Evolutionary conservation across 2,329 filamentous ascomycete genomes (phyloP), one percentile per base, ranked within the genome.

Genomic region (Aspergillus intermedius): DNA sequence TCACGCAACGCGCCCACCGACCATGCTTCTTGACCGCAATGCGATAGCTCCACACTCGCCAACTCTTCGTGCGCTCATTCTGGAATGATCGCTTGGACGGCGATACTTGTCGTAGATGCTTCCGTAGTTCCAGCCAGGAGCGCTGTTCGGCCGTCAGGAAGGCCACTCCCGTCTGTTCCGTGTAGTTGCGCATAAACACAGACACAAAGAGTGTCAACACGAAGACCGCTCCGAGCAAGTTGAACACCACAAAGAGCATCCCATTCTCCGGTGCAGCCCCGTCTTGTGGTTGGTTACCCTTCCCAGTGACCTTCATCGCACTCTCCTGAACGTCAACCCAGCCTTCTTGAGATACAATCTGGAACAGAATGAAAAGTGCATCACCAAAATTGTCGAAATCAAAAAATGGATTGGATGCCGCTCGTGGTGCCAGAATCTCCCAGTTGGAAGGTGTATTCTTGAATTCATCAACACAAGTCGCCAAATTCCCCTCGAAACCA

Each of bases 141-240:
- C 93, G 84, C 66, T 98, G 93, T 60, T 98, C 93, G 0, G 91
- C 86, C 1, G 93, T 98, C 60, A 98, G 74, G 66, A 91, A 98
- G 2, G 93, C 93, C 40, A 98, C 93, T 1, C 93, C 93, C 0
- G 93, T 98, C 70, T 97, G 91, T 70, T 98, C 93, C 0, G 93
- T 98, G 70, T 98, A 98, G 67, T 96, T 98, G 52, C 93, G 88
- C 93, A 98, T 98, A 68, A 98, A 98, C 52, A 98, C 93, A 49
- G 93, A 97, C 43, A 98, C 94, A 68, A 98, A 98, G 63, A 98
- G 75, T 1, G 93, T 98, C 63, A 98, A 78, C 53, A 98, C 87
- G 71, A 98, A 98, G 55, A 98, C 91, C 0, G 93, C 93, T 28
- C 90, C 90, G 60, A 98, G 78, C 65, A 98, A 80, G 70, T 98